Evolutionary conservation across 306 rosid genomes (phyloP).

Genomic region (Trichosanthes truncata): DNA sequence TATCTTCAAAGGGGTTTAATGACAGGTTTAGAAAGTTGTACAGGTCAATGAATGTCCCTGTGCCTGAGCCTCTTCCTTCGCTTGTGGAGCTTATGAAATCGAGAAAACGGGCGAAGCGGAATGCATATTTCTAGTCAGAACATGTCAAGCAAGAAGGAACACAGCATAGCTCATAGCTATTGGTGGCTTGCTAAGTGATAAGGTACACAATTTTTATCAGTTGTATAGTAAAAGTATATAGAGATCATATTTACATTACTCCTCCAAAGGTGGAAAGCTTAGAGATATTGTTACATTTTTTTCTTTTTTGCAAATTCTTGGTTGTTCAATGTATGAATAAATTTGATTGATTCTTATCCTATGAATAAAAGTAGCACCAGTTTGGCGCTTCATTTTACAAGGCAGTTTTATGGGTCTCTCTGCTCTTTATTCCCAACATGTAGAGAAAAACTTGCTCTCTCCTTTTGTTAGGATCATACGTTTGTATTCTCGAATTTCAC

Average conservation of each 20-base stretch:
- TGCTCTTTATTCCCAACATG: too few species aligned
- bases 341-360: constrained; percentile 2
- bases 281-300: neutral
- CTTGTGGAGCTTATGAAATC: constrained; percentile 45
- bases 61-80: constrained; percentile 73
- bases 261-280: neutral
- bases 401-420: neutral
- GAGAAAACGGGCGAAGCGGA: constrained; percentile 48
- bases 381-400: neutral
- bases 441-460: too few species aligned
- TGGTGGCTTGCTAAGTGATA: neutral
- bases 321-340: neutral
- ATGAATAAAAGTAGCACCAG: constrained; percentile 18
- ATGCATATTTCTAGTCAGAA: constrained; percentile 10
- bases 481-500: neutral
- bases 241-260: neutral
- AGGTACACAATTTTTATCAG: neutral
- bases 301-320: neutral
- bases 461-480: neutral
- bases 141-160: neutral
- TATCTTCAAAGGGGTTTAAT: constrained; percentile 41
- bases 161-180: neutral
- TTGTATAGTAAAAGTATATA: constrained; percentile 6
- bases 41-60: constrained; percentile 59
- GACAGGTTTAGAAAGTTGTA: constrained; percentile 42